Evolutionary conservation across 2,329 filamentous ascomycete species (phyloP).

Genomic region (Rhexocercosporidium sp.): DNA sequence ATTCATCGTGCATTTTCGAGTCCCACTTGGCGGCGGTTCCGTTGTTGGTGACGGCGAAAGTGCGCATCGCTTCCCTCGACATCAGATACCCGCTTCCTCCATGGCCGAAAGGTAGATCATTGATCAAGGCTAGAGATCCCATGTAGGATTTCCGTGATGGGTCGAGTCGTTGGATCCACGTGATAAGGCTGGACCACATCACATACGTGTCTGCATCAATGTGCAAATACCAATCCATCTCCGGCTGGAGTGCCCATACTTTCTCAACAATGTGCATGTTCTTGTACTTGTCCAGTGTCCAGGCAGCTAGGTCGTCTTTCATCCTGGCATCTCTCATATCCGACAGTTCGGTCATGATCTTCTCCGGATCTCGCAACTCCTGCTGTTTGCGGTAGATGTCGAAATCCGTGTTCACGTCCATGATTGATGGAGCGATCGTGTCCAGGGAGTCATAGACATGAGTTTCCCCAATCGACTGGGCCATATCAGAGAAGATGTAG

Average conservation of each 20-base stretch:
- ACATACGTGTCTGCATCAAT: constrained; percentile 64
- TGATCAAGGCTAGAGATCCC: constrained; percentile 54
- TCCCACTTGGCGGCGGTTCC: constrained; percentile 56
- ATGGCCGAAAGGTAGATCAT: constrained; percentile 54
- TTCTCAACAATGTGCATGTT: constrained; percentile 64
- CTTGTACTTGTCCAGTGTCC: constrained; percentile 67
- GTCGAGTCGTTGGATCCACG: constrained; percentile 26
- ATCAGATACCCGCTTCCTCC: constrained; percentile 61
- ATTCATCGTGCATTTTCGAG: constrained; percentile 46
- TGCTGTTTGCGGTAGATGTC: constrained; percentile 49
- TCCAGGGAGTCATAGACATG: constrained; percentile 54
- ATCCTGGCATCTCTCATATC: constrained; percentile 33
- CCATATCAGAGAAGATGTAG: constrained; percentile 63
- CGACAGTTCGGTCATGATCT: constrained; percentile 48
- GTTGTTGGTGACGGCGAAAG: constrained; percentile 49
- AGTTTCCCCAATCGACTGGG: constrained; percentile 51
- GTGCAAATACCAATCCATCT: constrained; percentile 63
- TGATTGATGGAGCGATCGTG: constrained; percentile 45
- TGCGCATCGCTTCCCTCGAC: constrained; percentile 56
- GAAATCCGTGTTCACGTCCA: constrained; percentile 54
- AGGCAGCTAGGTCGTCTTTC: constrained; percentile 47
- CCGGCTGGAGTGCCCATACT: constrained; percentile 53
- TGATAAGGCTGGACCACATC: constrained; percentile 55
- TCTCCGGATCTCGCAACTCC: constrained; percentile 50
- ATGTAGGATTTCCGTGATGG: constrained; percentile 51